These are phyloP conservation scores for Septoria petroselini DNA, from an alignment of 2,329 filamentous ascomycete species.

Conservation along the genomic window DNA sequence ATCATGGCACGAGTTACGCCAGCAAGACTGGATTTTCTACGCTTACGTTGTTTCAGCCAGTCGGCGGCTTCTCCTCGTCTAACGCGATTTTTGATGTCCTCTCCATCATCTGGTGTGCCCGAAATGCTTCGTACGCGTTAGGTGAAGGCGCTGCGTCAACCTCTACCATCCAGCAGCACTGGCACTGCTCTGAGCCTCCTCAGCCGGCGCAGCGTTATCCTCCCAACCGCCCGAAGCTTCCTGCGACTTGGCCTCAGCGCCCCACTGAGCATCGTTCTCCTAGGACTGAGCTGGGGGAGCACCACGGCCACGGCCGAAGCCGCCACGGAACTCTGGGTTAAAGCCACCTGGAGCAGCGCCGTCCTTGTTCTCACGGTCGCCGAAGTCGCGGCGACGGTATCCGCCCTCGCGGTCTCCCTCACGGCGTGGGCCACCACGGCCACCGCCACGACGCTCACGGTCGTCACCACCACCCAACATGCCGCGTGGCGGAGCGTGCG, in stretches of 20 bases:
- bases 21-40: constrained; percentile 20
- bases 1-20: constrained; percentile 18
- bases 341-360: constrained; percentile 81
- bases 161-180: constrained; percentile 11
- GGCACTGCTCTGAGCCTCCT: constrained; percentile 3
- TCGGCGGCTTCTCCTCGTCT: constrained; percentile 14
- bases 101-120: neutral
- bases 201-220: constrained; percentile 10
- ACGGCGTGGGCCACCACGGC: constrained; percentile 70
- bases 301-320: constrained; percentile 64
- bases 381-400: constrained; percentile 35
- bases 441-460: constrained; percentile 72
- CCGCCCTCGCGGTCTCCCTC: constrained; percentile 71
- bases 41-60: constrained; percentile 21
- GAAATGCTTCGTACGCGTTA: neutral
- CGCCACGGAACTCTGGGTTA: constrained; percentile 74
- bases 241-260: constrained; percentile 9
- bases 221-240: constrained; percentile 11
- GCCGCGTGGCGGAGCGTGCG: constrained; percentile 94
- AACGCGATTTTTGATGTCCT: constrained; percentile 14
- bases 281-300: constrained; percentile 52
- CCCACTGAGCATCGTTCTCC: constrained; percentile 25
- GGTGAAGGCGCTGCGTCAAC: neutral
- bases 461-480: constrained; percentile 85
- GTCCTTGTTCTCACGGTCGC: constrained; percentile 84